Conservation (phyloP, 2,329 filamentous ascomycete species). For the Mycosphaerella sp. region DNA sequence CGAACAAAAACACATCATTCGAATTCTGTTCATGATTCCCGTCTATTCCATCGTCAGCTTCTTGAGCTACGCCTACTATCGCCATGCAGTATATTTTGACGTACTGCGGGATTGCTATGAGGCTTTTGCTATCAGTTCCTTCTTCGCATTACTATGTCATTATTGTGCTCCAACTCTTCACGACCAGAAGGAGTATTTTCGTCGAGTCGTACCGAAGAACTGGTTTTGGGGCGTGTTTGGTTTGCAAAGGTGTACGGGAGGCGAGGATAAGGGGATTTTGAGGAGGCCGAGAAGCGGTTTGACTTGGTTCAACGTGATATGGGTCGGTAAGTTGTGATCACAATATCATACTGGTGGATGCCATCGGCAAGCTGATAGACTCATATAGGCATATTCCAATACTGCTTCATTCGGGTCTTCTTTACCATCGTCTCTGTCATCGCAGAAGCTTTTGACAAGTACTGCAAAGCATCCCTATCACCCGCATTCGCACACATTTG, state of each 20-base stretch:
- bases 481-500: conserved; percentile 80
- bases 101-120: conserved; percentile 82
- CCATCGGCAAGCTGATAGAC: conserved; percentile 19
- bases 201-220: conserved; percentile 58
- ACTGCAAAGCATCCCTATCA: conserved; percentile 72
- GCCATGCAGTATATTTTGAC: conserved; percentile 72
- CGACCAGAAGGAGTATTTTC: conserved; percentile 75
- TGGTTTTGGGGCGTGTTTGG: conserved; percentile 73
- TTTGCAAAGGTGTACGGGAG: conserved; percentile 64
- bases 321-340: conserved; percentile 20
- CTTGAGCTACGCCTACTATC: conserved; percentile 67
- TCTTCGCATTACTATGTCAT: conserved; percentile 76
- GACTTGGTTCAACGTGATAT: conserved; percentile 74
- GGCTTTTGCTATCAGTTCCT: conserved; percentile 79
- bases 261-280: conserved; percentile 59
- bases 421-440: conserved; percentile 74
- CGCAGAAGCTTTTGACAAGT: conserved; percentile 61
- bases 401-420: conserved; percentile 71
- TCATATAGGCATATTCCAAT: conserved; percentile 67
- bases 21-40: conserved; percentile 83
- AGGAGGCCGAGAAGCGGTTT: conserved; percentile 72
- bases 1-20: conserved; percentile 68
- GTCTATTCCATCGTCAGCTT: conserved; percentile 71
- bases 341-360: not conserved
- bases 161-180: conserved; percentile 74